Base-by-base conservation (phyloP, 2,329 filamentous ascomycete genomes). In the Knufia fluminis region DNA sequence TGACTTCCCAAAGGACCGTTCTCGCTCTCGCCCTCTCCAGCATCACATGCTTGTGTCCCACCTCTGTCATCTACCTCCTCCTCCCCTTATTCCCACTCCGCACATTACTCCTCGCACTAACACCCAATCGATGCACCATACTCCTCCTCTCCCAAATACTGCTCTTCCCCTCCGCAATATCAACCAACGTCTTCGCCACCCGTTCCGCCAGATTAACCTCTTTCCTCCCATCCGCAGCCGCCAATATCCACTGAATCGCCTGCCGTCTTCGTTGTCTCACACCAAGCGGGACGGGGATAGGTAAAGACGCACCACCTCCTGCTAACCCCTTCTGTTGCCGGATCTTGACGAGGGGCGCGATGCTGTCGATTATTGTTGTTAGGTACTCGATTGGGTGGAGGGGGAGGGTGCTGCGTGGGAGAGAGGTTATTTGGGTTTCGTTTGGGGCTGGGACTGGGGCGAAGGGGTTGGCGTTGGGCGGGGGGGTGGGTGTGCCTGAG, bases 361-460 rank as follows among this genome's bases (percentile, higher is more conserved):
- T 84, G 8, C 87, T 94, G 74, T 98, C 92, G 61, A 98, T 82
- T 26, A 90, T 89, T 26, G 94, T 76, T 10, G 85, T 87, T 42
- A 98, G 82, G 71, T 97, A 98, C 48, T 86, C 78, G 48, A 94
- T 76, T 1, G 92, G 92, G 67, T 96, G 86, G 26, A 95, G 79
- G 2, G 92, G 89, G 8, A 98, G 83, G 60, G 91, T 83, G 3
- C 77, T 72, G 20, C 86, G 74, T 1, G 89, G 86, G 1, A 90
- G 87, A 28, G 91, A 72, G 24, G 92, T 78, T 14, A 84, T 82
- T 48, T 54, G 36, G 2, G 33, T 36, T n/a, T 38, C 35, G 14
- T 49, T 39, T 3, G 51, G 22, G 46, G 36, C 12, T 19, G 38
- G 17, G 7, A 24, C 20, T 83, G 60, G 92, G 83, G 2, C 77